Evolutionary conservation across 2,329 filamentous ascomycete genomes (phyloP).

Genomic region (Verticillium alfalfae): DNA sequence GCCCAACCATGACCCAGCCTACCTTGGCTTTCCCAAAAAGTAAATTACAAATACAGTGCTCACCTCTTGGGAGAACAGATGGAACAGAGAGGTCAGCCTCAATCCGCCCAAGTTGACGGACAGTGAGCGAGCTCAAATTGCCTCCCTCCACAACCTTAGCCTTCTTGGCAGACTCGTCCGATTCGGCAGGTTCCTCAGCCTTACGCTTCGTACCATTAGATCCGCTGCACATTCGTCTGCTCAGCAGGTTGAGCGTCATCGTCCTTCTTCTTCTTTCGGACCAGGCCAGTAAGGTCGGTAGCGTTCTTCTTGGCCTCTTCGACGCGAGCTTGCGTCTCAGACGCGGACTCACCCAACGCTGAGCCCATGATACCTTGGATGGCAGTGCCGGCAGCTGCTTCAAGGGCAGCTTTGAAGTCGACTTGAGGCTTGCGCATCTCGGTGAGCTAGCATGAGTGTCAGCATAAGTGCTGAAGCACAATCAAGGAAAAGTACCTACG

Average conservation of each 20-base stretch:
- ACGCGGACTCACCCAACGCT: slow-evolving; percentile 55
- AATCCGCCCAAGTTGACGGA: neutral
- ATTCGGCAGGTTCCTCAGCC: slow-evolving; percentile 35
- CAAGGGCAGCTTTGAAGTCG: slow-evolving; percentile 50
- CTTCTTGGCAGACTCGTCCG: slow-evolving; percentile 24
- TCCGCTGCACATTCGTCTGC: slow-evolving; percentile 14
- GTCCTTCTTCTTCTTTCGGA: slow-evolving; percentile 62
- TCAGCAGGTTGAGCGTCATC: slow-evolving; percentile 18
- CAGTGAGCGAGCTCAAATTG: slow-evolving; percentile 7
- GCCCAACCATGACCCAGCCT: neutral
- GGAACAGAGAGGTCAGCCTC: neutral
- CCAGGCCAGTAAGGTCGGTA: slow-evolving; percentile 67
- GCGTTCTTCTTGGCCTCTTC: slow-evolving; percentile 70
- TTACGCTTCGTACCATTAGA: slow-evolving; percentile 50
- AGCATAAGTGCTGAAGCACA: neutral
- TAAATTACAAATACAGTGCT: neutral
- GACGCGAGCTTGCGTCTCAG: slow-evolving; percentile 56
- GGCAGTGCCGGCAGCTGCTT: slow-evolving; percentile 41
- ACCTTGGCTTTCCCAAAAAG: neutral
- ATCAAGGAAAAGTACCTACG: slow-evolving; percentile 33
- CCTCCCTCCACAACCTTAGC: slow-evolving; percentile 25
- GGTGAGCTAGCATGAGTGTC: slow-evolving; percentile 42
- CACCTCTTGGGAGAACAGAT: neutral
- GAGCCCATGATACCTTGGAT: slow-evolving; percentile 58
- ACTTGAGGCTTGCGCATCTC: slow-evolving; percentile 63